Base-by-base conservation (phyloP, 1,284 basidiomycete genomes). In the Sparassis latifolia region DNA sequence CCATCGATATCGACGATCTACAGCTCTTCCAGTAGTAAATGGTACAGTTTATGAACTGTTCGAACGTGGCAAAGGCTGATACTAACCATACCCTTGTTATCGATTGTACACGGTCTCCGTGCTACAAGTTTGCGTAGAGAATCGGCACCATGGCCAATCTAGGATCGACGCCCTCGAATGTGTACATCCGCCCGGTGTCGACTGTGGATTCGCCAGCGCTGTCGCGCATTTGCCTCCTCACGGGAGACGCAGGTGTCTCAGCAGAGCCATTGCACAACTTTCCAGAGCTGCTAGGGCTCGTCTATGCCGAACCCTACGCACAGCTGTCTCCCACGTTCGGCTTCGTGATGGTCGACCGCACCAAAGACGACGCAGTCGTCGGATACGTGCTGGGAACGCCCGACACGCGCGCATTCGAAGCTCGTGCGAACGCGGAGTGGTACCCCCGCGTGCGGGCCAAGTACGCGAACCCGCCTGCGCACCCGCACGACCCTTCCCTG, bases 291-390 rank as follows among this genome's bases (percentile, higher is more conserved):
- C 80, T 79, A 4, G 85, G 86, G 2, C 70, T 87, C 37, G 72
- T 84, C 41, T 89, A 80, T 58, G 81, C 86, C 2, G 75, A 85
- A 42, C 87, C 87, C 3, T 90, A 89, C 64, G 74, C 86, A 48
- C 76, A 79, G 50, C 66, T 85, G n/a, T 78, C 78, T 10, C 74
- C 72, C 33, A 79, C 82, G 31, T 88, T 79, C 75, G 86, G 78
- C 9, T 89, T 86, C 64, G 85, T 89, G 32, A 67, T 90, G 62
- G 79, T 79, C 47, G 81, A 85, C 47, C 70, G 72, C 46, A 56
- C 57, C 48, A 49, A 58, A 30, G 54, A 48, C 40, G 55, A 60
- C 43, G 62, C 72, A 30, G 76, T 80, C 0, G 78, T 85, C 41
- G 84, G 84, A 37, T 87, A 86, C 63, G 61, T 81, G 50, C 65